Base-by-base conservation (phyloP, 257 asterid species). In the Nicotiana knightiana region DNA sequence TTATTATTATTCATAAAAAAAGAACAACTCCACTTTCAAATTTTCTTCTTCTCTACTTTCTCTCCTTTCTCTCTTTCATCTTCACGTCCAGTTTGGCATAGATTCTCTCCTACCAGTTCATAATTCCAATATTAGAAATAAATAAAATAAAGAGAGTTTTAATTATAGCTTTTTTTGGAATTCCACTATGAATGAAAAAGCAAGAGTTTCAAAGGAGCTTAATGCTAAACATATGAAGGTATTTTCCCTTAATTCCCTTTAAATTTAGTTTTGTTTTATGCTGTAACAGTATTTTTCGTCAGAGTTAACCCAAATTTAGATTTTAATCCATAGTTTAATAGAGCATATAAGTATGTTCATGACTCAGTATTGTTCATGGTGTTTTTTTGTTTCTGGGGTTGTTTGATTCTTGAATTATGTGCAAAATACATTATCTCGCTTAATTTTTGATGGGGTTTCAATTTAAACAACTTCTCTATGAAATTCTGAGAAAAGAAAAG, bases 221-320 rank as follows among this genome's bases (percentile, higher is more conserved):
- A 84, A 84, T 82, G 86, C 86, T 57, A 88, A 82, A 76, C 90
- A 88, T 84, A 30, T 57, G 5, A 88, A 88, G 90, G 89, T 88
- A 81, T 18, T 4, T 76, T 54, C n/a, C 35, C 37, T 6, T 2
- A 32, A 32, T 8, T 79, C 5, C 61, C 1, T 13, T 80, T 67
- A 2, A 33, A 3, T 37, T 35, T 63, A 9, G 17, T 71, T 18
- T 39, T 11, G 35, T 17, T 39, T 43, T 66, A 62, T 79, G 33
- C 3, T 39, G 18, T 61, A 39, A 39, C 3, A 1, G 3, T 39
- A 39, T 6, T 39, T 39, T 6, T 5, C 0, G 9, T 1, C 43
- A 37, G 43, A 37, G 6, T 37, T 37, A 37, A 35, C 28, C 7
- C 16, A 67, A 67, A 15, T 67, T 67, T 67, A 3, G 4, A 35